Conservation (phyloP, 345 rosid species). For the Angophora floribunda region DNA sequence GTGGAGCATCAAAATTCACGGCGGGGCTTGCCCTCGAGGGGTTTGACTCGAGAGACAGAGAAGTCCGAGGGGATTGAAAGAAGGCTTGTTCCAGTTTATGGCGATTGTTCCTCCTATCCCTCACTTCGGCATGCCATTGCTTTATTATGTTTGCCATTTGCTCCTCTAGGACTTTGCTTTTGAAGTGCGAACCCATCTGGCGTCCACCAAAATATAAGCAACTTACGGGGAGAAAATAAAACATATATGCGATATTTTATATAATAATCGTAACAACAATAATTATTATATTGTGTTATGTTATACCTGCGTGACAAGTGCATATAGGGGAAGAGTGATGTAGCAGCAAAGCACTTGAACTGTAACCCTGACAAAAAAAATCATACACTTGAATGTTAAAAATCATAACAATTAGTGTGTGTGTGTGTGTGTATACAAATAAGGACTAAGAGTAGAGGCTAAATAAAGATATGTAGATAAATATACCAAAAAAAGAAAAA, state of each 20-base stretch:
- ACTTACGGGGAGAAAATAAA: not conserved
- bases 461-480: not conserved
- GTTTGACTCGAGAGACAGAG: not conserved
- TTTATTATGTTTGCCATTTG: slow-evolving; percentile 11
- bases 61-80: not conserved
- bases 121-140: slow-evolving; percentile 21
- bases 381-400: not conserved
- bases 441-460: not conserved
- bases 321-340: slow-evolving; percentile 80
- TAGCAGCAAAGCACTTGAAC: slow-evolving; percentile 63
- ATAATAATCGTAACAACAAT: not conserved
- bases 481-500: not conserved
- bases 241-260: not conserved
- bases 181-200: slow-evolving; percentile 31
- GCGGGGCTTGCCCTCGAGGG: not conserved
- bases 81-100: not conserved
- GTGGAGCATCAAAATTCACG: not conserved
- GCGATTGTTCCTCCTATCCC: slow-evolving; percentile 10
- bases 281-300: not conserved
- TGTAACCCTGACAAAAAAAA: slow-evolving; percentile 27
- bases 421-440: no score
- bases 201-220: no score
- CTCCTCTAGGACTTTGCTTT: slow-evolving; percentile 16
- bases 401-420: not conserved
- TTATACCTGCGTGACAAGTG: slow-evolving; percentile 65